A percentile compares a stretch with the other conserved stretches of the same genome.
Conservation (phyloP, 257 asterid species). For the Buddleja alternifolia region DNA sequence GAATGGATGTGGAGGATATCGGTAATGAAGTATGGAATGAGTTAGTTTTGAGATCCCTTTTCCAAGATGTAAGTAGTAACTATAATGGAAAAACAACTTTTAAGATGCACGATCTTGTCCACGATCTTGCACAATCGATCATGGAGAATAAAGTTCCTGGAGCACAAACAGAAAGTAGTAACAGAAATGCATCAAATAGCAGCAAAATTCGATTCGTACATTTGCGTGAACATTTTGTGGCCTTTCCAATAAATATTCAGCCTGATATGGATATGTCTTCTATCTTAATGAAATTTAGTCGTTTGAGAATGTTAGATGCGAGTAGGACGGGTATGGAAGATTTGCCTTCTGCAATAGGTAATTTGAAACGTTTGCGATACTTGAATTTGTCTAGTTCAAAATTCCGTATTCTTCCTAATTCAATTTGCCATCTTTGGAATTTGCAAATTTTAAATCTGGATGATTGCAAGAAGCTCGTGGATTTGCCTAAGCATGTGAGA, state of each 20-base stretch:
- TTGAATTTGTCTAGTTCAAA: conserved; percentile 25
- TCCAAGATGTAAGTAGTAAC: conserved; percentile 27
- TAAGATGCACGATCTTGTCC: conserved; percentile 42
- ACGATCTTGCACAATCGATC: conserved; percentile 43
- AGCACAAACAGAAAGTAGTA: not conserved
- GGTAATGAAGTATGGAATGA: conserved; percentile 38
- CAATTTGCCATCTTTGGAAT: conserved; percentile 39
- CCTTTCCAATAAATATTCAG: conserved; percentile 25
- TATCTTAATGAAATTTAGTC: not conserved
- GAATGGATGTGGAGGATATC: conserved; percentile 28
- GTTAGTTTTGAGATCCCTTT: conserved; percentile 32
- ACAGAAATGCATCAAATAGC: not conserved
- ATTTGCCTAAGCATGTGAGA: conserved; percentile 34
- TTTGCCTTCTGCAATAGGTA: conserved; percentile 22
- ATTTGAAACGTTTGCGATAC: conserved; percentile 35
- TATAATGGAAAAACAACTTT: not conserved
- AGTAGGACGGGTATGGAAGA: not conserved
- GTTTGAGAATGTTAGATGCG: conserved; percentile 25
- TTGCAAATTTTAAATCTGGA: conserved; percentile 34
- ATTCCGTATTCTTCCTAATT: conserved; percentile 29
- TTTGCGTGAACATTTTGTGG: not conserved
- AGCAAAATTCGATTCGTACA: conserved; percentile 24
- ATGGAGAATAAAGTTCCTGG: conserved; percentile 29
- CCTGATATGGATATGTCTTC: conserved; percentile 18
- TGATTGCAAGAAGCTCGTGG: conserved; percentile 4